Evolutionary conservation across 306 rosid species (phyloP).

Genomic region (Begonia peltatifolia): DNA sequence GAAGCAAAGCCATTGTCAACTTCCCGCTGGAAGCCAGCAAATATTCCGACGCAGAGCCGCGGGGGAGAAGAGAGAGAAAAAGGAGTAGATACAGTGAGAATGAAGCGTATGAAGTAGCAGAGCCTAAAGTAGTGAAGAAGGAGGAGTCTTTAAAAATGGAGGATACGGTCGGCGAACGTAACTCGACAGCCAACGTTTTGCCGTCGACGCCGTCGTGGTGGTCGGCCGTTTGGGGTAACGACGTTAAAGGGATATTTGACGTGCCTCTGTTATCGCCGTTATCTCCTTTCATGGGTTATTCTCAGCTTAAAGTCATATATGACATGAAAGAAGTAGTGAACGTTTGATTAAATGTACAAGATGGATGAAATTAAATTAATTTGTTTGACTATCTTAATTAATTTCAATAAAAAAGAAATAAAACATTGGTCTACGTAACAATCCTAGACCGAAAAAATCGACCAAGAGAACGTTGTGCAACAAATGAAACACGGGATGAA

Average conservation of each 20-base stretch:
- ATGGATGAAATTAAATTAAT: no score
- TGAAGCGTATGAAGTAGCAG: conserved; percentile 1
- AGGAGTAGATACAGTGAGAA: conserved; percentile 11
- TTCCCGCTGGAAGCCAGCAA: conserved; percentile 30
- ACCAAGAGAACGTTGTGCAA: no score
- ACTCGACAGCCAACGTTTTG: background rate
- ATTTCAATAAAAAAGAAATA: no score
- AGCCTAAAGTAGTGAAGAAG: conserved; percentile 9
- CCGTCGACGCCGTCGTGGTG: conserved; percentile 42
- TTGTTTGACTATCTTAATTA: no score
- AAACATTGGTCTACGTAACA: no score
- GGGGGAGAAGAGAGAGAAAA: conserved; percentile 11
- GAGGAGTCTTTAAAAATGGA: conserved; percentile 1
- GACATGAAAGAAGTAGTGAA: no score
- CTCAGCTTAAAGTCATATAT: conserved; percentile 18
- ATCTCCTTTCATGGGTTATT: conserved; percentile 26
- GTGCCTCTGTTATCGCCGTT: conserved; percentile 43
- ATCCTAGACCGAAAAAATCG: no score
- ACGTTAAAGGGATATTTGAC: conserved; percentile 27
- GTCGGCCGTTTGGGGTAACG: conserved; percentile 33
- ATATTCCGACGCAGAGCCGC: background rate
- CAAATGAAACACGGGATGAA: no score
- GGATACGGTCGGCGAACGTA: background rate
- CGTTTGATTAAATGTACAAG: no score
- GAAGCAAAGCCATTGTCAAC: conserved; percentile 38